These are phyloP conservation scores for Phialophora chinensis DNA, from an alignment of 2,329 filamentous ascomycete genomes.

Conservation along the genomic window DNA sequence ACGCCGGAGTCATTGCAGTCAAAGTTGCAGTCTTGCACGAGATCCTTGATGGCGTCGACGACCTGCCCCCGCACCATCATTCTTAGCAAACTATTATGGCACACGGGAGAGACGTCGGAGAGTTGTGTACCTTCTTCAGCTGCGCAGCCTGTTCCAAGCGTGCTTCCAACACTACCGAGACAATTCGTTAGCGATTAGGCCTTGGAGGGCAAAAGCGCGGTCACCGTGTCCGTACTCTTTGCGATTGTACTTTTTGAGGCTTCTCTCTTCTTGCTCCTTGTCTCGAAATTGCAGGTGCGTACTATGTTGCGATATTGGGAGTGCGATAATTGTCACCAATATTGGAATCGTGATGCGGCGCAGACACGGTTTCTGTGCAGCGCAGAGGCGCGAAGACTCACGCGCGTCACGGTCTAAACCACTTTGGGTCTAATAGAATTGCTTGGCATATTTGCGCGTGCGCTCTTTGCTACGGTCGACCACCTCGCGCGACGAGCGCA, in stretches of 20 bases:
- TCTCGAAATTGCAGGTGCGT: not conserved
- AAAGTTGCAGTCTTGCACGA: slow-evolving; percentile 99
- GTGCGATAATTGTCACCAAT: too few relatives aligned
- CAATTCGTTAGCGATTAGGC: not conserved
- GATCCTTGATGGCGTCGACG: slow-evolving; percentile 98
- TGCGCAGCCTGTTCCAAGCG: slow-evolving; percentile 90
- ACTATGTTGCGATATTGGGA: not conserved
- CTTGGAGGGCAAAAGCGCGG: not conserved
- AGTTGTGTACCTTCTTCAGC: slow-evolving; percentile 81
- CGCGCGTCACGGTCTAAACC: slow-evolving; percentile 12
- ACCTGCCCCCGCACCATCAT: slow-evolving; percentile 62
- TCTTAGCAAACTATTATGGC: slow-evolving; percentile 7
- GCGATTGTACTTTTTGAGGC: slow-evolving; percentile 2
- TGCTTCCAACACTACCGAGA: slow-evolving; percentile 82
- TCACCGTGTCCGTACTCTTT: slow-evolving; percentile 4
- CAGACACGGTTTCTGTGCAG: not conserved
- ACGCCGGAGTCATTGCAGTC: slow-evolving; percentile 99
- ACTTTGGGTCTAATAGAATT: slow-evolving; percentile 1
- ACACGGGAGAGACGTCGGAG: not conserved
- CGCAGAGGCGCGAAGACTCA: not conserved
- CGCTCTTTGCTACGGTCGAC: not conserved
- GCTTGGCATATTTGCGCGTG: not conserved
- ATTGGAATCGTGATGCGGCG: not conserved
- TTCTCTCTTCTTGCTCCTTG: not conserved
- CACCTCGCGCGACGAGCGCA: not conserved